phyloP scores from a whole-genome alignment of 2,329 filamentous ascomycete species.

The Apiospora aurea region DNA sequence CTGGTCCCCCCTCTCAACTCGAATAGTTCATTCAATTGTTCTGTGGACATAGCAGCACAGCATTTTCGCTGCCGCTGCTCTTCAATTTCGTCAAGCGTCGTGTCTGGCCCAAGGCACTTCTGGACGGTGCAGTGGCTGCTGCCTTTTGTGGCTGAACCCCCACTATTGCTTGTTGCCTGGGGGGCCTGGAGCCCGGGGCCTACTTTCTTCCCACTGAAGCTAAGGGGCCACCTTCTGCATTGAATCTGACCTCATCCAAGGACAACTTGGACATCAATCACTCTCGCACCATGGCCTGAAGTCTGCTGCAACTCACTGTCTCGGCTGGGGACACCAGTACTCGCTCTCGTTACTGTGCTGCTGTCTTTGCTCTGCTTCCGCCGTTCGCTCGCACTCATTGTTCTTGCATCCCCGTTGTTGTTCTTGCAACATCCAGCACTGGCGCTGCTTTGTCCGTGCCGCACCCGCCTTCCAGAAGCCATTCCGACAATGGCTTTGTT shows the following conservation, averaged over 20 bases:
- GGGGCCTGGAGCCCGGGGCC: too few species aligned
- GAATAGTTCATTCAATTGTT: too few species aligned
- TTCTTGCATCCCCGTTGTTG: not conserved
- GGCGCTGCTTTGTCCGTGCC: not conserved
- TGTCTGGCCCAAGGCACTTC: too few species aligned
- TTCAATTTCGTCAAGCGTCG: too few species aligned
- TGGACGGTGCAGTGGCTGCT: not conserved
- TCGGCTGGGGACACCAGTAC: not conserved
- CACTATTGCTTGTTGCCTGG: not conserved
- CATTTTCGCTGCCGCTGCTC: too few species aligned
- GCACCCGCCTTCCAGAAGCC: not conserved
- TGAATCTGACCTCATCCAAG: not conserved
- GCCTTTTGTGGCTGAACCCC: not conserved
- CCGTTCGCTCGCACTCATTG: not conserved
- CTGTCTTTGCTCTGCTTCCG: not conserved
- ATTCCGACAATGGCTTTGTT: not conserved
- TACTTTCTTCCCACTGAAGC: not conserved
- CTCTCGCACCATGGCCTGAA: not conserved
- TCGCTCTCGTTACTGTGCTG: not conserved
- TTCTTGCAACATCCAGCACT: not conserved
- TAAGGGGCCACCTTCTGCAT: not conserved
- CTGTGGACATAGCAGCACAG: too few species aligned
- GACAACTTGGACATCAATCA: not conserved
- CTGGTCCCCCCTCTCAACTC: too few species aligned
- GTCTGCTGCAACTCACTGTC: not conserved